Conservation (phyloP, 768 basidiomycete species). For the Aureoboletus auriporus region DNA sequence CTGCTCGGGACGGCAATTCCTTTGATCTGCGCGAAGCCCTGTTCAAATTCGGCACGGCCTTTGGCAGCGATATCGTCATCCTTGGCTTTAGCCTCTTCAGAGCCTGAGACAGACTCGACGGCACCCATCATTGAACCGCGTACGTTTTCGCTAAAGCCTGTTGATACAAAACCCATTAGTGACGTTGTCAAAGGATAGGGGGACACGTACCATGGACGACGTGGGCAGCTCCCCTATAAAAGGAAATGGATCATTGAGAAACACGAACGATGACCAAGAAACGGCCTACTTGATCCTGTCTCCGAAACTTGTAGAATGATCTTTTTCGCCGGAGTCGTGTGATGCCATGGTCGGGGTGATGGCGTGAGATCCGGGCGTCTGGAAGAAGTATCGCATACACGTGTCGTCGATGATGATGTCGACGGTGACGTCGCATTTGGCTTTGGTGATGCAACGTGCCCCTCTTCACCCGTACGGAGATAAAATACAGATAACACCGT, state of each 20-base stretch:
- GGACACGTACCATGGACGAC: conserved; percentile 32
- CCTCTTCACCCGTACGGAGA: conserved; percentile 7
- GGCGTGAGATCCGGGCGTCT: not conserved
- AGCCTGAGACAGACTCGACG: conserved; percentile 31
- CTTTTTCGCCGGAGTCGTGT: conserved; percentile 1
- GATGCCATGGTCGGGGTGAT: conserved; percentile 2
- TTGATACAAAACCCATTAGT: not conserved
- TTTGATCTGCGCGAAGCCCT: conserved; percentile 34
- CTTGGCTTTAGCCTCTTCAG: conserved; percentile 21
- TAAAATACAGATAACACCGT: conserved; percentile 3
- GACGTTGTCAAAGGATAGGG: not conserved
- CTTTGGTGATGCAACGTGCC: conserved; percentile 15
- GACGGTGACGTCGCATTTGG: conserved; percentile 18
- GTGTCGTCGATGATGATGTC: too few relatives aligned
- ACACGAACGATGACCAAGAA: not conserved
- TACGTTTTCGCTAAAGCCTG: conserved; percentile 43
- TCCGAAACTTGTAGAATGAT: not conserved
- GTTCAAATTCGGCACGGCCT: conserved; percentile 39
- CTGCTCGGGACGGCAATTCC: conserved; percentile 1
- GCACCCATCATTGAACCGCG: conserved; percentile 41
- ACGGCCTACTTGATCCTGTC: conserved; percentile 12
- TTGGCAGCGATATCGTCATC: conserved; percentile 35
- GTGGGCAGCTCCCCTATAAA: conserved; percentile 32
- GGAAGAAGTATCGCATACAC: too few relatives aligned
- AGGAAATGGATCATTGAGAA: not conserved